Base-by-base conservation (phyloP, 192 early-diverging fungal species). In the Coemansia sp. region DNA sequence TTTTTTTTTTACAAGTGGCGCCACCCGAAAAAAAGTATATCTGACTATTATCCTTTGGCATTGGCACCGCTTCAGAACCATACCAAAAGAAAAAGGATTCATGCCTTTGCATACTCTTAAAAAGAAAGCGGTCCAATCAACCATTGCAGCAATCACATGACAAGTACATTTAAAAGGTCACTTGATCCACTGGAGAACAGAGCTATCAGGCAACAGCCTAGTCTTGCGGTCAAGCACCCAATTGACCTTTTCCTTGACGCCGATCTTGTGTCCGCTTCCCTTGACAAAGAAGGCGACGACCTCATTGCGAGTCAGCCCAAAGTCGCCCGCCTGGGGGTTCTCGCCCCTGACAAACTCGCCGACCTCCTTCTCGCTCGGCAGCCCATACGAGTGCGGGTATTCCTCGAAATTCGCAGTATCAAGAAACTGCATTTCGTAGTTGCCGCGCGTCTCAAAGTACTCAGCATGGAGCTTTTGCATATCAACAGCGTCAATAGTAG, bases 281-380 rank as follows among this genome's bases (percentile, higher is more conserved):
- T 76, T 81, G 12, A 87, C 74, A 68, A 90, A 91, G 64, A 87
- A 90, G 38, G 87, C 80, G 0, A 90, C 66, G 10, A 93, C 80
- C 47, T 92, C 88, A 10, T 79, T 65, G 1, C 64, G 38, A 6
- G 83, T 88, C 74, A 91, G 46, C 22, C 82, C 84, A 57, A 89
- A 80, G 31, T 78, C 75, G 67, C 91, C 89, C 12, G 85, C 87
- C 81, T 90, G 89, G 47, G 85, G 79, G 33, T 85, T 80, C 65
- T 90, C 87, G 31, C 92, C 93, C 10, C 74, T 83, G 10, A 95
- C 88, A 39, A 95, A 72, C 18, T 27, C 75, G 40, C 74, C 68
- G 60, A 95, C 87, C 27, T 92, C 92, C 27, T 79, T 57, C 75
- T 93, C 93, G 3, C 87, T 76, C 5, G 91, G 91, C 44, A 95